Evolutionary conservation across 2,329 filamentous ascomycete species (phyloP).

Genomic region (Ophiostoma sp.): DNA sequence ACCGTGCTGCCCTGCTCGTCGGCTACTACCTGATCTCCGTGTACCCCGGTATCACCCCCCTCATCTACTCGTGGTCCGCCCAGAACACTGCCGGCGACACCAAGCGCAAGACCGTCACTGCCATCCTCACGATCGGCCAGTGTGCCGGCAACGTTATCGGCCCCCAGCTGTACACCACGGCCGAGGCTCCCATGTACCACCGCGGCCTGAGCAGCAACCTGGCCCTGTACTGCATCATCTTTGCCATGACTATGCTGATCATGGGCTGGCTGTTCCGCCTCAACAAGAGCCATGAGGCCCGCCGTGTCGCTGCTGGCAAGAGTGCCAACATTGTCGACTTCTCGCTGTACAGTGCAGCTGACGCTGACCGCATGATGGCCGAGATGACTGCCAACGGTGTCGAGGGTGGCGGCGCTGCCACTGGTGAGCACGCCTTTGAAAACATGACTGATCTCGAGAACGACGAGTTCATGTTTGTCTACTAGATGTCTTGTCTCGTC

Average conservation of each 20-base stretch:
- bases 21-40: slow-evolving; percentile 27
- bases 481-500: slow-evolving; percentile 12
- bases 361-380: slow-evolving; percentile 23
- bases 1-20: slow-evolving; percentile 32
- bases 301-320: slow-evolving; percentile 26
- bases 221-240: slow-evolving; percentile 39
- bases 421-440: slow-evolving; percentile 26
- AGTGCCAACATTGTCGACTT: slow-evolving; percentile 25
- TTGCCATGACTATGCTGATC: slow-evolving; percentile 14
- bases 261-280: slow-evolving; percentile 20
- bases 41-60: slow-evolving; percentile 41
- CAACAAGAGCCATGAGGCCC: slow-evolving; percentile 22
- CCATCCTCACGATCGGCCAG: slow-evolving; percentile 59
- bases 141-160: slow-evolving; percentile 60
- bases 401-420: slow-evolving; percentile 12
- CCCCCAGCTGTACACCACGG: slow-evolving; percentile 55
- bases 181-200: slow-evolving; percentile 53
- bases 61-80: slow-evolving; percentile 57
- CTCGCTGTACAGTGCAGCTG: slow-evolving; percentile 22
- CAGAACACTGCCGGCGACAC: slow-evolving; percentile 65
- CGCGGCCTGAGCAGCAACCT: slow-evolving; percentile 56
- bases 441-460: slow-evolving; percentile 28
- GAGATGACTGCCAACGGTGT: slow-evolving; percentile 16
- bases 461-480: slow-evolving; percentile 28
- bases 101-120: slow-evolving; percentile 64